phyloP scores from a whole-genome alignment of 2,329 filamentous ascomycete species.

The Botrytis byssoidea region DNA sequence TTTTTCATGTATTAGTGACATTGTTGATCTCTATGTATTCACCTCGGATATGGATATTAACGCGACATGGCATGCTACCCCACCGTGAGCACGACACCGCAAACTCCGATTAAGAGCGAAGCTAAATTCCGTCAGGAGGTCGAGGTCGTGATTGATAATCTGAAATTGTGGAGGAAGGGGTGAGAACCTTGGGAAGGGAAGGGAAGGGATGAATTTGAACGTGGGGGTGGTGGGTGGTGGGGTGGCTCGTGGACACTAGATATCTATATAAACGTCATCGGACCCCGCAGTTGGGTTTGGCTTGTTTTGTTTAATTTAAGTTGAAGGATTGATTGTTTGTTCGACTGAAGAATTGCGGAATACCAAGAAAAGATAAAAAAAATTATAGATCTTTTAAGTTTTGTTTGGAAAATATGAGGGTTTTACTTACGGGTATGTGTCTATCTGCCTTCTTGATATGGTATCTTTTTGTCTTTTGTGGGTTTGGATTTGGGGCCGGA shows the following conservation, averaged over 20 bases:
- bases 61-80: neutral
- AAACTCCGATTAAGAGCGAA: slow-evolving; percentile 8
- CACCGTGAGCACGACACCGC: neutral
- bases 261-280: neutral
- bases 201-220: neutral
- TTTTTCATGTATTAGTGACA: neutral
- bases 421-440: slow-evolving; percentile 17
- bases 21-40: neutral
- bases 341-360: too few species aligned
- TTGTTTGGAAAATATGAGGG: neutral
- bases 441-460: neutral
- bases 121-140: neutral
- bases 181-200: neutral
- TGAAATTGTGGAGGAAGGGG: neutral
- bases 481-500: too few species aligned
- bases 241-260: neutral
- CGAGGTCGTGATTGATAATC: neutral
- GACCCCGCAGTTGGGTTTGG: neutral
- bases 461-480: neutral
- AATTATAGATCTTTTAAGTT: neutral
- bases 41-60: neutral
- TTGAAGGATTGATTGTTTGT: neutral
- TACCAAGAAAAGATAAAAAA: too few species aligned
- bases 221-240: neutral
- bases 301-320: neutral